These are phyloP conservation scores for Zanthoxylum bungeanum DNA, from an alignment of 345 rosid genomes.

Conservation along the genomic window DNA sequence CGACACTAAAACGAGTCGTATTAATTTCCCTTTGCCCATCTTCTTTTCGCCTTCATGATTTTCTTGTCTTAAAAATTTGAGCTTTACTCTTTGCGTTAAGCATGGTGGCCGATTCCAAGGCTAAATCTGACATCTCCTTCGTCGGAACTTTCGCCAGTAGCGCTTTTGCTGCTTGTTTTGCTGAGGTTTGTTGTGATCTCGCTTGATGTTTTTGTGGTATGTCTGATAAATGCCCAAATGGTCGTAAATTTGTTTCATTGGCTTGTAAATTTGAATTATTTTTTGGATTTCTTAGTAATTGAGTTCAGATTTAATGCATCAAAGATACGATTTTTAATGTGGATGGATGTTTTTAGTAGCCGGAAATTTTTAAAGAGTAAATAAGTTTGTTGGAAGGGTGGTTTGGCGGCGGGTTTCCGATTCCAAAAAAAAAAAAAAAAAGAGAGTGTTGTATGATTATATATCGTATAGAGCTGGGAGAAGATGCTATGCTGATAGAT, in stretches of 20 bases:
- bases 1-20: neutral
- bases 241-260: neutral
- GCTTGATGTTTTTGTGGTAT: neutral
- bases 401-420: too few species aligned
- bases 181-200: conserved; percentile 55
- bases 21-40: neutral
- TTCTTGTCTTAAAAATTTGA: neutral
- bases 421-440: too few species aligned
- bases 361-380: neutral
- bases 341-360: neutral
- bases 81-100: conserved; percentile 12
- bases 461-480: neutral
- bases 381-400: too few species aligned
- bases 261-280: neutral
- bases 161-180: conserved; percentile 95
- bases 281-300: neutral
- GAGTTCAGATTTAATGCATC: neutral
- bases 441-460: neutral
- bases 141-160: conserved; percentile 80
- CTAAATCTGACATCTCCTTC: conserved; percentile 74
- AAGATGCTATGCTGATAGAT: neutral
- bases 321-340: neutral
- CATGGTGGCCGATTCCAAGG: conserved; percentile 82
- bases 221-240: neutral
- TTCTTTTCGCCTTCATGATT: neutral